Conservation (phyloP, 164 flowering plant species). For the Stephania japonica region DNA sequence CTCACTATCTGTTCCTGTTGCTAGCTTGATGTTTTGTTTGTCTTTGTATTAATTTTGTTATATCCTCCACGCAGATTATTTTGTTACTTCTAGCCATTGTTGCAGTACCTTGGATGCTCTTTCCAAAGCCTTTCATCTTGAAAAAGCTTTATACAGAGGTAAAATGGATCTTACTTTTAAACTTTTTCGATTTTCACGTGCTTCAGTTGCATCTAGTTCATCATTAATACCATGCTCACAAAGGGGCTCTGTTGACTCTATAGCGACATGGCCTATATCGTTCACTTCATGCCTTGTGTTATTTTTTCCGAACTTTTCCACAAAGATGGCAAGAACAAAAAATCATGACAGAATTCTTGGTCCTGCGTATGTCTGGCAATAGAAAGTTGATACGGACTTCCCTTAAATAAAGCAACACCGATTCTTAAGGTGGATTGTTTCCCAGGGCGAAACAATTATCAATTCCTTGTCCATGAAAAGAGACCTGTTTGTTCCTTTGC, state of each 20-base stretch:
- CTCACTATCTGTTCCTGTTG: conserved; percentile 11
- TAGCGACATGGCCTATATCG: not conserved
- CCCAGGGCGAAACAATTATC: no score
- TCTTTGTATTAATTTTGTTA: conserved; percentile 8
- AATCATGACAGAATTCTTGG: no score
- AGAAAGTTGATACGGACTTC: no score
- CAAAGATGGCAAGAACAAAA: no score
- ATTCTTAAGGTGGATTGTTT: no score
- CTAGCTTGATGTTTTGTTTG: not conserved
- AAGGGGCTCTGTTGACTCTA: not conserved
- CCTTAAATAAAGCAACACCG: no score
- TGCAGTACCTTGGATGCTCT: conserved; percentile 99
- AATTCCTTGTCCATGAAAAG: no score
- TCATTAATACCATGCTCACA: not conserved
- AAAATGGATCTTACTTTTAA: conserved; percentile 2
- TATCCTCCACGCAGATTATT: conserved; percentile 51
- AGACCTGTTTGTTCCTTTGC: no score
- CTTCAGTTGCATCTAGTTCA: not conserved
- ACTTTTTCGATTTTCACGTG: not conserved
- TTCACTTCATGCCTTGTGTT: not conserved
- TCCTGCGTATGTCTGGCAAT: no score
- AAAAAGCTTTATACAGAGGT: conserved; percentile 73
- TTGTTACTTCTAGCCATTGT: conserved; percentile 67
- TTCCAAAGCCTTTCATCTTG: conserved; percentile 89
- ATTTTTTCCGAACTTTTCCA: not conserved